phyloP scores from a whole-genome alignment of 139 green algal genomes.

The Dunaliella primolecta region DNA sequence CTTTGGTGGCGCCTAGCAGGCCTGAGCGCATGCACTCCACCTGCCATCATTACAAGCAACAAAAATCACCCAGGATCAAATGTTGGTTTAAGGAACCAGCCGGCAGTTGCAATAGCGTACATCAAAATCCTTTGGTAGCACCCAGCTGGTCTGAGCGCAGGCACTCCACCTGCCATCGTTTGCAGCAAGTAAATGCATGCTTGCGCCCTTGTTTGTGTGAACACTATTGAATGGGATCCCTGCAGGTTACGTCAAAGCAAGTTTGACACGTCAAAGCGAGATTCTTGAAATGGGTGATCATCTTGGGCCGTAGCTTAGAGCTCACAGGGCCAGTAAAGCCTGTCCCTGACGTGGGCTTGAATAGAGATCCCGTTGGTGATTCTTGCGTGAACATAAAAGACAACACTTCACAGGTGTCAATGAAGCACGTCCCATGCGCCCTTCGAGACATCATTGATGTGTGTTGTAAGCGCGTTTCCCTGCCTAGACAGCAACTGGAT shows the following conservation, averaged over 20 bases:
- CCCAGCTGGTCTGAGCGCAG: background rate
- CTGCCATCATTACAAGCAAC: no score
- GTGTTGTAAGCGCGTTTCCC: background rate
- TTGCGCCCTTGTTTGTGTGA: constrained; percentile 41
- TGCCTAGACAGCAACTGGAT: background rate
- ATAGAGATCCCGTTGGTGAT: no score
- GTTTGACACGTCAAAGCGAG: no score
- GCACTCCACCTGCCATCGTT: constrained; percentile 74
- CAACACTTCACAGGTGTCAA: no score
- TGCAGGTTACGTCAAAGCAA: constrained; percentile 46
- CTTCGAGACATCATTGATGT: no score
- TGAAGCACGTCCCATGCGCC: no score
- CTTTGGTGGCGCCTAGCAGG: constrained; percentile 39
- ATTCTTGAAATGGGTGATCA: no score
- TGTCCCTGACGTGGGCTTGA: no score
- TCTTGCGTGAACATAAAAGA: no score
- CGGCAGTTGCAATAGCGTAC: constrained; percentile 59
- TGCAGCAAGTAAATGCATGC: no score
- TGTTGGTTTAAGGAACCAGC: background rate
- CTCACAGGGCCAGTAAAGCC: no score
- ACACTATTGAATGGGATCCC: constrained; percentile 67
- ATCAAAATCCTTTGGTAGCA: constrained; percentile 68
- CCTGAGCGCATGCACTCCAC: constrained; percentile 47
- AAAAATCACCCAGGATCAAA: background rate
- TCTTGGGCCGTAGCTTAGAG: no score